Base-by-base conservation (phyloP, 208 protist species). In the Porcisia hertigi region DNA sequence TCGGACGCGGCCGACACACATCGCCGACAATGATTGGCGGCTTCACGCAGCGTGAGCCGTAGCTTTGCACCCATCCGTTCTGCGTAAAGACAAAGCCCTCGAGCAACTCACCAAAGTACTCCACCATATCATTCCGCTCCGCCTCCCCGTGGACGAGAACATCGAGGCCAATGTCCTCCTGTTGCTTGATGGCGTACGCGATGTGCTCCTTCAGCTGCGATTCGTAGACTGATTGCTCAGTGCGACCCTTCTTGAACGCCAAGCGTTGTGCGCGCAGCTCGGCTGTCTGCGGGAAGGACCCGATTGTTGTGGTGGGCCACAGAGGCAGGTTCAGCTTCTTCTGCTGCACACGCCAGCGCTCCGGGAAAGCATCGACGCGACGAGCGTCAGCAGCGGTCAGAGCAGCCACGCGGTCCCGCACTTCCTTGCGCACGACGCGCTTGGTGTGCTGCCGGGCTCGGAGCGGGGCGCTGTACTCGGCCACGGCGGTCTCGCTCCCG, bases 101-200 rank as follows among this genome's bases (percentile, higher is more conserved):
- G 52, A 98, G 80, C 53, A 90, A 70, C 78, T 97, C 88, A 70
- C 91, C 93, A 80, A 98, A 97, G 79, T 97, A 96, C 80, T 98
- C 91, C 30, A 98, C 94, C 95, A 98, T 98, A 83, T 98, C 95
- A 45, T 88, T 95, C 45, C 95, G 82, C 80, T 97, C 95, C 49
- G 88, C 86, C 81, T 98, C 95, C 59, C 95, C 95, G 75, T 97
- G 93, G 30, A 98, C 95, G 36, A 97, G 80, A 12, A 98, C 86
- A 82, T 98, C 95, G 9, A 98, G 74, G 60, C 80, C 95, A 66
- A 96, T 88, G 25, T 86, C 83, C 73, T 97, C 92, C 79, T 98
- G 95, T 47, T 93, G 69, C 12, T 74, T 62, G 76, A 98, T 81
- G 18, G 86, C 82, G n/a, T 83, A 72, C 81, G 85, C 84, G 78